Conservation (phyloP, 148 eudicot species). For the Limonium bicolor region DNA sequence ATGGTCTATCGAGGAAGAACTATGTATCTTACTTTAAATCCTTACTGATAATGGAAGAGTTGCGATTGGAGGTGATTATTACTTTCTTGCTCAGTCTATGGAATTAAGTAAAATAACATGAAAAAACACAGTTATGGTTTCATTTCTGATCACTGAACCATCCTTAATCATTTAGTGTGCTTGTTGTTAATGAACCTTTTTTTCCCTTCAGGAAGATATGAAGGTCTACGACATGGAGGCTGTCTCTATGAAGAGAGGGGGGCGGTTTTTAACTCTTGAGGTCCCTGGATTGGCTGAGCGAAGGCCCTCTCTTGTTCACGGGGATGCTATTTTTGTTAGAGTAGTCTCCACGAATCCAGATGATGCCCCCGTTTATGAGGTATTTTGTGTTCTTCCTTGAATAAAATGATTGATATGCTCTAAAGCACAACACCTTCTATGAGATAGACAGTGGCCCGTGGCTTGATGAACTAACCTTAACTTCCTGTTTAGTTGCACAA, state of each 20-base stretch:
- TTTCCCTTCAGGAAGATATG: conserved; percentile 57
- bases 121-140: too few species aligned
- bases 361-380: conserved; percentile 35
- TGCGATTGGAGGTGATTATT: conserved; percentile 61
- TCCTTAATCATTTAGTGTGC: not conserved
- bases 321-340: conserved; percentile 47
- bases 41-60: conserved; percentile 66
- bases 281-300: conserved; percentile 90
- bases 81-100: too few species aligned
- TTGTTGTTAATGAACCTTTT: not conserved
- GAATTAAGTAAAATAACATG: too few species aligned
- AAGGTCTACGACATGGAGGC: conserved; percentile 59
- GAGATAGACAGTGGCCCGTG: too few species aligned
- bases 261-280: conserved; percentile 44
- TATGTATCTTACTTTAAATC: conserved; percentile 44
- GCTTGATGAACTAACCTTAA: too few species aligned
- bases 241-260: conserved; percentile 35
- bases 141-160: too few species aligned
- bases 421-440: too few species aligned
- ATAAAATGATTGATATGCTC: not conserved
- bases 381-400: conserved; percentile 7
- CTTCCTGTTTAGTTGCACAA: too few species aligned
- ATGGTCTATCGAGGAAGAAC: conserved; percentile 35
- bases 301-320: conserved; percentile 80
- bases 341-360: conserved; percentile 20